phyloP scores from a whole-genome alignment of 2,329 filamentous ascomycete genomes.

The Cryphonectria japonica region DNA sequence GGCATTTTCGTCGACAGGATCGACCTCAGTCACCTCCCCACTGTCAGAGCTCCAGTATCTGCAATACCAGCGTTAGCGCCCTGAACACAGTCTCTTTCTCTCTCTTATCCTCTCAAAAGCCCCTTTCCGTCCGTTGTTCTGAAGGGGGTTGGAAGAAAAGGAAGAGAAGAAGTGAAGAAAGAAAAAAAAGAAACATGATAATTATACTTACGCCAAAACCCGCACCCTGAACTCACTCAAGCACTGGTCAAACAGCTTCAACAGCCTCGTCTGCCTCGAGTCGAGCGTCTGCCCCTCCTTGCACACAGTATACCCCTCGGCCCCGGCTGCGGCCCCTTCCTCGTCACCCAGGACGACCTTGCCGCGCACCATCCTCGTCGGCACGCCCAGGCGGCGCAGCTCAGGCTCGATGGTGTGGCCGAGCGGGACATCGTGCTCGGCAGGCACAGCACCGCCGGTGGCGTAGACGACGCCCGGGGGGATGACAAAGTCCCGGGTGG shows the following conservation, averaged over 20 bases:
- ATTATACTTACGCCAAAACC: constrained; percentile 67
- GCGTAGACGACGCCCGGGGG: constrained; percentile 83
- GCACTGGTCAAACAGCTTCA: constrained; percentile 92
- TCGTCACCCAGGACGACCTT: constrained; percentile 72
- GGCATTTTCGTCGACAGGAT: constrained; percentile 39
- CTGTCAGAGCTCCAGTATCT: constrained; percentile 67
- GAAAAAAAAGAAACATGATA: not conserved
- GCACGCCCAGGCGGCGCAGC: constrained; percentile 85
- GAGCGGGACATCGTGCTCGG: constrained; percentile 82
- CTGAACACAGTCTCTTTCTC: not conserved
- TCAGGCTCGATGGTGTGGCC: constrained; percentile 90
- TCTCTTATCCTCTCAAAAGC: too few species aligned
- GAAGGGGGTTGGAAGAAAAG: too few species aligned
- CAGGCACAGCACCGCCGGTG: constrained; percentile 76
- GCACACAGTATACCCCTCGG: constrained; percentile 74
- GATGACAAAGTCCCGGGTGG: constrained; percentile 76
- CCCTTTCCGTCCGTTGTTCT: too few species aligned
- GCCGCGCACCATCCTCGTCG: constrained; percentile 85
- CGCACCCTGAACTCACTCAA: constrained; percentile 88
- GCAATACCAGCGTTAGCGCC: constrained; percentile 28
- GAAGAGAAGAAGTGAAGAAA: too few species aligned
- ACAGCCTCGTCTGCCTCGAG: constrained; percentile 85
- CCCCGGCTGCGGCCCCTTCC: constrained; percentile 52
- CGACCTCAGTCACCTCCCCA: constrained; percentile 62
- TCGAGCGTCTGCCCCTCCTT: constrained; percentile 83